A percentile compares a stretch with the other conserved stretches of the same genome.
phyloP scores from a whole-genome alignment of 2,329 filamentous ascomycete genomes.

The Elsinoe arachidis region DNA sequence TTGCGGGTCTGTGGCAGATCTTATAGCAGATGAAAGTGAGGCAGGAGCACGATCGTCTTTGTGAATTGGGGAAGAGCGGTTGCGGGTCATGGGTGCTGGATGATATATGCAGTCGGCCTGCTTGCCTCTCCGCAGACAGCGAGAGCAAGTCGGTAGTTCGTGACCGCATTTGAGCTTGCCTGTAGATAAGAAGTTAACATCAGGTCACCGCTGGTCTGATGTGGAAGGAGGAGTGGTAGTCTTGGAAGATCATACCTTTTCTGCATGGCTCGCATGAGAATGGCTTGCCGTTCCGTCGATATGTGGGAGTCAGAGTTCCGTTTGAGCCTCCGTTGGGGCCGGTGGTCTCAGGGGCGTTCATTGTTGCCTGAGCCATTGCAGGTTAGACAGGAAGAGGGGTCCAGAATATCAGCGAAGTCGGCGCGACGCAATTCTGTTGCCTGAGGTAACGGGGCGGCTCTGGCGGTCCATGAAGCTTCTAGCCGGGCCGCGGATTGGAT shows the following conservation, averaged over 20 bases:
- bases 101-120: constrained; percentile 28
- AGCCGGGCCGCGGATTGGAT: background rate
- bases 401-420: constrained; percentile 9
- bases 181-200: constrained; percentile 12
- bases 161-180: constrained; percentile 30
- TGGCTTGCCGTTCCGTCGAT: constrained; percentile 28
- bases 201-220: background rate
- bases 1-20: constrained; percentile 13
- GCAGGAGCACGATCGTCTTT: constrained; percentile 6
- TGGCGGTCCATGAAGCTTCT: background rate
- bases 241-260: constrained; percentile 16
- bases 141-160: constrained; percentile 24
- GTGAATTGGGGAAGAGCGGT: constrained; percentile 15
- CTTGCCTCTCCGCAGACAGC: constrained; percentile 26
- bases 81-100: constrained; percentile 26
- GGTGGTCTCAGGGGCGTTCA: constrained; percentile 1
- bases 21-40: constrained; percentile 14
- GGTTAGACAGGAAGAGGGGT: background rate
- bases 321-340: background rate
- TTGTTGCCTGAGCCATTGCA: constrained; percentile 7
- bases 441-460: background rate
- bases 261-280: constrained; percentile 26
- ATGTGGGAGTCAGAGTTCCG: constrained; percentile 14
- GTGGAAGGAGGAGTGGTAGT: background rate
- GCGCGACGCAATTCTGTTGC: constrained; percentile 9